Percentiles rank a stretch among this genome's conserved stretches.
Evolutionary conservation across 108 stramenopile species (phyloP).

Genomic region (Poteriospumella lacustris): DNA sequence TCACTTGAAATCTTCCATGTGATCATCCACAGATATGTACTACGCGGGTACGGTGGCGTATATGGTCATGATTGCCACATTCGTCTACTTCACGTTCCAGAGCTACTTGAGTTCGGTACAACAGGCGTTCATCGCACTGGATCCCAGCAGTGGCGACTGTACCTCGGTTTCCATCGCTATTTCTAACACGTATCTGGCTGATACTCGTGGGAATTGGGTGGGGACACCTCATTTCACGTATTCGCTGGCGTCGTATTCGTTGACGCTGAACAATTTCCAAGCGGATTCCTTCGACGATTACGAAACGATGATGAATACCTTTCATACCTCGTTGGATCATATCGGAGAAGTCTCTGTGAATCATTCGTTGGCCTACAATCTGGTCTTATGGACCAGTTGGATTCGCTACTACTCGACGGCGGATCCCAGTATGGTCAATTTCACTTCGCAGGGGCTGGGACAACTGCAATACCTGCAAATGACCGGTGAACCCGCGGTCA

Average conservation of each 20-base stretch:
- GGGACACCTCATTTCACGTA: background rate
- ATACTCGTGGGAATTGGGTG: background rate
- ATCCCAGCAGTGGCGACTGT: background rate
- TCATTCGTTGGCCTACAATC: background rate
- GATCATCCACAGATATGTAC: constrained; percentile 14
- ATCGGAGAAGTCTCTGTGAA: background rate
- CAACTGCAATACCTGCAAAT: constrained; percentile 1
- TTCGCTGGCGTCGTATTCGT: background rate
- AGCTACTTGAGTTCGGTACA: background rate
- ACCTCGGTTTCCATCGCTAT: constrained; percentile 11
- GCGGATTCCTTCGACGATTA: background rate
- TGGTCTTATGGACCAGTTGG: background rate
- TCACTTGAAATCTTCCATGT: too few relatives aligned
- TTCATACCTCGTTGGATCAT: background rate
- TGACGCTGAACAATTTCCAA: background rate
- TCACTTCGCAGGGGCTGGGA: background rate
- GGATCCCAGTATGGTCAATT: background rate
- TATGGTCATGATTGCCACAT: background rate
- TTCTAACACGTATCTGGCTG: background rate
- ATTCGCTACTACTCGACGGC: background rate
- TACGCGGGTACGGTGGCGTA: constrained; percentile 7
- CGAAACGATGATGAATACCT: background rate
- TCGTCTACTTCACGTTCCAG: background rate
- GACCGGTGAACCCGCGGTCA: background rate
- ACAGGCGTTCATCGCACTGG: constrained; percentile 1